Base-by-base conservation (phyloP, 441 rosid species). In the Isatis lusitanica region DNA sequence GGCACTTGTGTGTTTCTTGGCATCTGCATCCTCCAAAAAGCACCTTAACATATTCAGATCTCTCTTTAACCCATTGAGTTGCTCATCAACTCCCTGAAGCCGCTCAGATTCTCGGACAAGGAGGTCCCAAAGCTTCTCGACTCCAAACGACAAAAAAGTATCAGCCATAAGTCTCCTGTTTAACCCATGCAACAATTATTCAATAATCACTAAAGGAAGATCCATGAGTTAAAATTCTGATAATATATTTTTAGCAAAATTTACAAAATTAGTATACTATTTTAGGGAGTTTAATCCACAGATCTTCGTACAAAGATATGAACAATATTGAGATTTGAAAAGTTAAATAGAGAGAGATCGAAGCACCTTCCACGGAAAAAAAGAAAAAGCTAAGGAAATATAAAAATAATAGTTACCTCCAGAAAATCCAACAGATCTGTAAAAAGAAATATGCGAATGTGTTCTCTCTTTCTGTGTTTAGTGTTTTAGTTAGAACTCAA, bases 11-110 rank as follows among this genome's bases (percentile, higher is more conserved):
- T 56, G 61, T 31, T 31, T 56, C 40, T 56, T 56, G 12, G 61
- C 40, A 31, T 31, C 61, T 9, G 40, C 61, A 56, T 56, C 61
- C 33, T 56, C n/a, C 24, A 71, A 40, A 12, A 74, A 79, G 8
- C 62, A 51, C 24, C 36, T 78, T 59, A 82, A 67, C 57, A 73
- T 24, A 4, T 44, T 31, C 12, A 78, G 11, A 43, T 80, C 78
- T 12, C 50, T 44, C 36, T 64, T 51, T 1, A 82, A 24, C 21
- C 26, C 30, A 42, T n/a, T 3, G 1, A 77, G 38, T 30, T 77
- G 71, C 17, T 31, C 76, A 4, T 35, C 48, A 35, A 35, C 26
- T 16, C 63, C 63, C 5, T 35, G 43, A 16, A 35, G 2, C 0
- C 39, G 13, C 26, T 56, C 62, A 15, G 26, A 4, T 57, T 57